A percentile compares a stretch with the other conserved stretches of the same genome.
Evolutionary conservation across 2,329 filamentous ascomycete species (phyloP).

Genomic region (Fusarium dlaminii): DNA sequence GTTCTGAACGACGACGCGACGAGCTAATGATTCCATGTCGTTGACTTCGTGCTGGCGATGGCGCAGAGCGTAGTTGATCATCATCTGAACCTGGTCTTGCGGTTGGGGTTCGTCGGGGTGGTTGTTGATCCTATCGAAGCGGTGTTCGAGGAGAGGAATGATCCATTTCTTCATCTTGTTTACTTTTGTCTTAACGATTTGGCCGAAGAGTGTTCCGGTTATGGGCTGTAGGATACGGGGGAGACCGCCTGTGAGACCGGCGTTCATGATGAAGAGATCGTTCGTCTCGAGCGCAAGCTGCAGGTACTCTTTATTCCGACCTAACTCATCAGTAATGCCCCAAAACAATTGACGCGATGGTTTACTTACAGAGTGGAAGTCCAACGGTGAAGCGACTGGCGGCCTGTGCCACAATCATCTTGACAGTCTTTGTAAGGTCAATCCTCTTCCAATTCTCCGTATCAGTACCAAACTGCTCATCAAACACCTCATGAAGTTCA

Average conservation of each 20-base stretch:
- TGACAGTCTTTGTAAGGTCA: constrained; percentile 39
- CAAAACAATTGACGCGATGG: accelerated
- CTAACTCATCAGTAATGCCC: constrained; percentile 9
- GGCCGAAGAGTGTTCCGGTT: constrained; percentile 41
- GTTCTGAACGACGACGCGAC: constrained; percentile 47
- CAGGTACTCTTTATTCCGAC: constrained; percentile 49
- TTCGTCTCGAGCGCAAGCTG: constrained; percentile 43
- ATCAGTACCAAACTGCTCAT: constrained; percentile 48
- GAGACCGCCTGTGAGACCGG: constrained; percentile 44
- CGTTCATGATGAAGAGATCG: constrained; percentile 46
- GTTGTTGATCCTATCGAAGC: constrained; percentile 9
- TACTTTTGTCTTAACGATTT: constrained; percentile 35
- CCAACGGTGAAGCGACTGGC: constrained; percentile 48
- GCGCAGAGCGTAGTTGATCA: constrained; percentile 51
- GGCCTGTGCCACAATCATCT: constrained; percentile 46
- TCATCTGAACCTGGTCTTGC: constrained; percentile 54
- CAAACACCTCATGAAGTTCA: constrained; percentile 48
- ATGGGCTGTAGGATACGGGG: constrained; percentile 47
- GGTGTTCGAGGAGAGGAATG: constrained; percentile 34
- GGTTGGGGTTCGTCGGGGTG: constrained; percentile 38
- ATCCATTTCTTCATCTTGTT: constrained; percentile 42
- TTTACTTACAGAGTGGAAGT: constrained; percentile 43
- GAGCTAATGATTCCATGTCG: constrained; percentile 43
- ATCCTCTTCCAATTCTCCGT: constrained; percentile 48
- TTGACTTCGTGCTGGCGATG: constrained; percentile 51